phyloP scores from a whole-genome alignment of 495 filamentous ascomycete species.

The Pseudevernia furfuracea region DNA sequence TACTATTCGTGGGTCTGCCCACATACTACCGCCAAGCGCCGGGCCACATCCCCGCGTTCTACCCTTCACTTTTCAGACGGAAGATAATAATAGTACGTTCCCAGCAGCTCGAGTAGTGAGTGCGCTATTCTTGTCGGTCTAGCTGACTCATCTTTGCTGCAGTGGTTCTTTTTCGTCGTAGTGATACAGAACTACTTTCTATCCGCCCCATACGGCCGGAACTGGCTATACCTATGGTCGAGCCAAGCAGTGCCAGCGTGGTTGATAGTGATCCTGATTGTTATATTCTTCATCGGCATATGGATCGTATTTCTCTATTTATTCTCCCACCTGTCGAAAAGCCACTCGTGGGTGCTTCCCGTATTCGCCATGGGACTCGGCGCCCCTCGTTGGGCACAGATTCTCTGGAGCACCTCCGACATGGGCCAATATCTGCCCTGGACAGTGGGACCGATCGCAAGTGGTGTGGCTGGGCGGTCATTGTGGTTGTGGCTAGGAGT shows the following conservation, averaged over 20 bases:
- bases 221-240: slow-evolving; percentile 54
- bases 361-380: slow-evolving; percentile 59
- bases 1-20: slow-evolving; percentile 51
- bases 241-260: slow-evolving; percentile 46
- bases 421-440: slow-evolving; percentile 55
- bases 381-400: slow-evolving; percentile 58
- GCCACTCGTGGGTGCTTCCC: slow-evolving; percentile 57
- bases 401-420: slow-evolving; percentile 54
- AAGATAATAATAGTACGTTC: slow-evolving; percentile 35
- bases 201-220: slow-evolving; percentile 52
- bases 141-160: slow-evolving; percentile 25
- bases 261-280: slow-evolving; percentile 45
- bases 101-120: too few species aligned
- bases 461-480: slow-evolving; percentile 44
- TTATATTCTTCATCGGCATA: slow-evolving; percentile 53
- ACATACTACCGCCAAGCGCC: slow-evolving; percentile 60
- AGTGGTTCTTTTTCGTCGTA: slow-evolving; percentile 48
- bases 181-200: slow-evolving; percentile 63
- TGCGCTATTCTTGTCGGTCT: neutral
- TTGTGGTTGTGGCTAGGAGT: slow-evolving; percentile 63
- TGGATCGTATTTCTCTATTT: slow-evolving; percentile 40
- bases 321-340: slow-evolving; percentile 45
- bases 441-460: slow-evolving; percentile 42
- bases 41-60: slow-evolving; percentile 57
- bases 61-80: slow-evolving; percentile 47